A percentile compares a stretch with the other conserved stretches of the same genome.
Evolutionary conservation across 192 early-diverging fungal species (phyloP).

Genomic region (Coemansia sp.): DNA sequence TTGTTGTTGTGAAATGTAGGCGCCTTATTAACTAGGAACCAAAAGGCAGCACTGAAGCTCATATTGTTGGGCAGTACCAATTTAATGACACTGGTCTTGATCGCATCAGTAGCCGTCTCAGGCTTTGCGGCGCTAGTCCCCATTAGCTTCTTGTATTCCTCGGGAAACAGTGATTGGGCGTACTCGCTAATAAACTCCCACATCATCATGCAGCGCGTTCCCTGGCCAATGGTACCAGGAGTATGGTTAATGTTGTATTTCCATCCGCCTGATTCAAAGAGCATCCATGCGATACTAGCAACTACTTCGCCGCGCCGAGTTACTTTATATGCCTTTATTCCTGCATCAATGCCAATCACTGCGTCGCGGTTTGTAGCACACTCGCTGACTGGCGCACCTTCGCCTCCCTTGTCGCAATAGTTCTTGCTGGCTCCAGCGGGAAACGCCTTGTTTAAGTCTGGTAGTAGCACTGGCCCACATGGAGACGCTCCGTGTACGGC

Average conservation of each 20-base stretch:
- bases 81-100: conserved; percentile 13
- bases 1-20: conserved; percentile 4
- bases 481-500: neutral
- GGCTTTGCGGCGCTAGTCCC: neutral
- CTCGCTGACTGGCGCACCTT: conserved; percentile 2
- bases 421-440: neutral
- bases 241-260: conserved; percentile 31
- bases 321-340: conserved; percentile 22
- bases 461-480: neutral
- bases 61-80: conserved; percentile 29
- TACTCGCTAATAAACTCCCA: conserved; percentile 26
- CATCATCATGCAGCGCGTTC: conserved; percentile 39
- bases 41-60: conserved; percentile 38
- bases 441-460: neutral
- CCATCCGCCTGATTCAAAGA: conserved; percentile 35
- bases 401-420: neutral
- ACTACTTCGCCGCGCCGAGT: conserved; percentile 30
- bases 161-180: conserved; percentile 23
- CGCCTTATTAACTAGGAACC: conserved; percentile 26
- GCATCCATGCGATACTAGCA: conserved; percentile 30
- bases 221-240: conserved; percentile 21
- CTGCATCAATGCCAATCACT: conserved; percentile 20
- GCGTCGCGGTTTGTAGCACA: conserved; percentile 29
- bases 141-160: conserved; percentile 1
- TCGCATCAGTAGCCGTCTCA: neutral